Conservation (phyloP, 2,329 filamentous ascomycete genomes). For the Pestalotiopsis fici region DNA sequence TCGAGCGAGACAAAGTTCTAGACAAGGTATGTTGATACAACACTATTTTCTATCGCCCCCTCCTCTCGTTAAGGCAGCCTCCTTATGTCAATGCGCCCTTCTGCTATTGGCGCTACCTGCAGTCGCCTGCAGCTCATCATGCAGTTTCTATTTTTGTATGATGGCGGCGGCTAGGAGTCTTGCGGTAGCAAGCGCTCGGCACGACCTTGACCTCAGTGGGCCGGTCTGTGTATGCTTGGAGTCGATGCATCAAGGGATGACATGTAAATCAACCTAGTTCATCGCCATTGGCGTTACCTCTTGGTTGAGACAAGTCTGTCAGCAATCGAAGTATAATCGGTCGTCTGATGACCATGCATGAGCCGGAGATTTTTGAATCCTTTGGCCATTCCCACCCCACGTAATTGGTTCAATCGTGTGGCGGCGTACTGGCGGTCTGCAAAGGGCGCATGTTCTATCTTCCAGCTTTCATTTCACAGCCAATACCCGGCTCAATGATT, state of each 20-base stretch:
- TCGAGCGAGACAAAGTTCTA: constrained; percentile 85
- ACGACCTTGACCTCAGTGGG: constrained; percentile 23
- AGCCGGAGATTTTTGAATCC: constrained; percentile 9
- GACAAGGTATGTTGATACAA: constrained; percentile 63
- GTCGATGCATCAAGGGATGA: background rate
- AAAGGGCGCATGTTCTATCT: constrained; percentile 5
- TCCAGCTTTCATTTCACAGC: background rate
- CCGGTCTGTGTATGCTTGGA: background rate
- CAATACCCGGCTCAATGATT: background rate
- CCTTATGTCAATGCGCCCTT: background rate
- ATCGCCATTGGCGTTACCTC: background rate
- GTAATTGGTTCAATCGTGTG: background rate
- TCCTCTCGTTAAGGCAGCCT: background rate
- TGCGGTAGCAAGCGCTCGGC: constrained; percentile 29
- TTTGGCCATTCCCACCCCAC: constrained; percentile 1
- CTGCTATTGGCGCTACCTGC: background rate
- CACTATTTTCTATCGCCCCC: constrained; percentile 14
- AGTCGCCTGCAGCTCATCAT: constrained; percentile 4
- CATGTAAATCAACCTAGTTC: background rate
- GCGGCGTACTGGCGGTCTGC: background rate
- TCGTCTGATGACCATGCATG: constrained; percentile 2
- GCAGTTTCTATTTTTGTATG: constrained; percentile 10
- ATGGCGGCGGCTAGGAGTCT: background rate
- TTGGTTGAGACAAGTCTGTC: background rate
- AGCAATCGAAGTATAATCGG: background rate